A percentile compares a stretch with the other conserved stretches of the same genome.
phyloP scores from a whole-genome alignment of 129 eudicot species.

The Artemisia tridentata region DNA sequence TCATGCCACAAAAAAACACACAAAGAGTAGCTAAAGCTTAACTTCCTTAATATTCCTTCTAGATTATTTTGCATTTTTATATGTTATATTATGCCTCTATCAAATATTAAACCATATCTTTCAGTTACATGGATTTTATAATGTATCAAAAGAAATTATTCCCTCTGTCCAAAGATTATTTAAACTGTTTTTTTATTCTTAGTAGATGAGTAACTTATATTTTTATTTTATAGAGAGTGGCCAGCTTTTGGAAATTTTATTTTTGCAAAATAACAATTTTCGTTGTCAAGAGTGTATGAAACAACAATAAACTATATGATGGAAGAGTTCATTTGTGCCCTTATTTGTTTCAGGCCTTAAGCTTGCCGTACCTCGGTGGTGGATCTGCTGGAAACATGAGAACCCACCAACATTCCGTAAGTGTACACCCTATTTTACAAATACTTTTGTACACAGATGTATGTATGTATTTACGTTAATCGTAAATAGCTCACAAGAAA shows the following conservation, averaged over 20 bases:
- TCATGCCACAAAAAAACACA: conserved; percentile 40
- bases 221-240: too few species aligned
- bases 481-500: neutral
- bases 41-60: conserved; percentile 32
- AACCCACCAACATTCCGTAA: conserved; percentile 52
- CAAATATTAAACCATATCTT: conserved; percentile 18
- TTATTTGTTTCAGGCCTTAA: conserved; percentile 71
- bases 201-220: neutral
- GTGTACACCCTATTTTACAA: conserved; percentile 8
- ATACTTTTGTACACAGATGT: neutral
- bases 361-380: conserved; percentile 79
- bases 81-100: conserved; percentile 14
- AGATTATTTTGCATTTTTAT: conserved; percentile 13
- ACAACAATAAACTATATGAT: neutral
- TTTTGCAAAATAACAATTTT: too few species aligned
- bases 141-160: conserved; percentile 19
- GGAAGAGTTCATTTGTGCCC: neutral
- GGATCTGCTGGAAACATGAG: conserved; percentile 58
- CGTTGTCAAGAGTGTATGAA: neutral
- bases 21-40: conserved; percentile 18
- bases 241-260: neutral
- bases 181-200: conserved; percentile 7
- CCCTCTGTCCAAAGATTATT: conserved; percentile 18
- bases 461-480: neutral
- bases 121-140: conserved; percentile 10